phyloP scores from a whole-genome alignment of 169 alveolate species.

The Theileria parva region DNA sequence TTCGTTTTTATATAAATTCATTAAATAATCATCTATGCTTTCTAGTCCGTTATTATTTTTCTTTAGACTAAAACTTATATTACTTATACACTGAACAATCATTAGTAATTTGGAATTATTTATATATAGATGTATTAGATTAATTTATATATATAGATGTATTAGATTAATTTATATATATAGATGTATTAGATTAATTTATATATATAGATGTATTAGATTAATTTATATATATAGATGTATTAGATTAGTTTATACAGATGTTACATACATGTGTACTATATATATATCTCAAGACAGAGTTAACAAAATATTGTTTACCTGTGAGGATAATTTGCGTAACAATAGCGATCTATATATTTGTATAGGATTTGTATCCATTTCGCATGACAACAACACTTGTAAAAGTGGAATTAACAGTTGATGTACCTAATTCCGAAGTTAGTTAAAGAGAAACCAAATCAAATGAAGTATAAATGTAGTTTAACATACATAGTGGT shows the following conservation, averaged over 20 bases:
- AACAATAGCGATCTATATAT: conserved; percentile 38
- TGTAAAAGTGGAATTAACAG: conserved; percentile 52
- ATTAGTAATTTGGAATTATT: not conserved
- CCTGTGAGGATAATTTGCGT: conserved; percentile 56
- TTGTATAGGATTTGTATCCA: conserved; percentile 26
- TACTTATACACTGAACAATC: conserved; percentile 28
- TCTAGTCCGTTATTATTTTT: conserved; percentile 50
- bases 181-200: too few relatives aligned
- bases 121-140: not conserved
- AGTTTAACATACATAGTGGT: conserved; percentile 33
- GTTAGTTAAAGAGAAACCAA: not conserved
- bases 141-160: too few relatives aligned
- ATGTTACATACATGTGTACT: too few relatives aligned
- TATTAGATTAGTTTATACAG: too few relatives aligned
- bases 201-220: too few relatives aligned
- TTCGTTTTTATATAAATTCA: conserved; percentile 51
- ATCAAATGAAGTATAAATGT: not conserved
- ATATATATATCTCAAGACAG: too few relatives aligned
- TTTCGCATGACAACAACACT: conserved; percentile 28
- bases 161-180: too few relatives aligned
- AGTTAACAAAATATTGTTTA: not conserved
- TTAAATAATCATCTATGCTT: conserved; percentile 54
- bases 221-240: too few relatives aligned
- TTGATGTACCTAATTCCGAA: conserved; percentile 38
- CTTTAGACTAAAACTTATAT: conserved; percentile 37